Percentiles rank a stretch among this genome's conserved stretches.
Conservation (phyloP, 129 eudicot species). For the Ambrosia artemisiifolia region DNA sequence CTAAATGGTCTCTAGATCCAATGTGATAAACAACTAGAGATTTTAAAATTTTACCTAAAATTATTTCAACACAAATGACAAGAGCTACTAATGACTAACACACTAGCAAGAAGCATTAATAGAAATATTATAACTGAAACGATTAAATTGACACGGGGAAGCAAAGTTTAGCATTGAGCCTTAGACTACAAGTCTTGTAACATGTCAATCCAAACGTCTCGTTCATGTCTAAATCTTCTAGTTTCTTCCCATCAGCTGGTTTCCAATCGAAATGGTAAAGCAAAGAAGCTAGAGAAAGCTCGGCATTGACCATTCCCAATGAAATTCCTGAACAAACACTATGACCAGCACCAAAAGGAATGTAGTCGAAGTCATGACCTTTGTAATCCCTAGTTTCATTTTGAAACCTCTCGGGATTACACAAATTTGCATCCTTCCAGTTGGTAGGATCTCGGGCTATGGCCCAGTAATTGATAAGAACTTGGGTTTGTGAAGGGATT, state of each 20-base stretch:
- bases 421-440: conserved; percentile 29
- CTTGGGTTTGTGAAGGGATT: conserved; percentile 29
- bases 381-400: conserved; percentile 11
- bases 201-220: conserved; percentile 28
- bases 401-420: conserved; percentile 32
- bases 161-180: conserved; percentile 6
- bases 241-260: conserved; percentile 18
- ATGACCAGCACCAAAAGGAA: conserved; percentile 42
- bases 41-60: background rate
- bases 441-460: conserved; percentile 34
- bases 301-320: conserved; percentile 25
- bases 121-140: background rate
- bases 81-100: background rate
- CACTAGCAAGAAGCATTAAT: background rate
- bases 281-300: conserved; percentile 33
- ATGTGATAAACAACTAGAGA: background rate
- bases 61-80: background rate
- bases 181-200: conserved; percentile 18
- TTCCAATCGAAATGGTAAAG: conserved; percentile 42
- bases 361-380: conserved; percentile 29
- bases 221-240: conserved; percentile 21
- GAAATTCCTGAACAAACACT: conserved; percentile 29
- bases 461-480: conserved; percentile 33
- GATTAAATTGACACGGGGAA: conserved; percentile 2
- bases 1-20: background rate